Base-by-base conservation (phyloP, 108 stramenopile species). In the Nitzschia sp. region DNA sequence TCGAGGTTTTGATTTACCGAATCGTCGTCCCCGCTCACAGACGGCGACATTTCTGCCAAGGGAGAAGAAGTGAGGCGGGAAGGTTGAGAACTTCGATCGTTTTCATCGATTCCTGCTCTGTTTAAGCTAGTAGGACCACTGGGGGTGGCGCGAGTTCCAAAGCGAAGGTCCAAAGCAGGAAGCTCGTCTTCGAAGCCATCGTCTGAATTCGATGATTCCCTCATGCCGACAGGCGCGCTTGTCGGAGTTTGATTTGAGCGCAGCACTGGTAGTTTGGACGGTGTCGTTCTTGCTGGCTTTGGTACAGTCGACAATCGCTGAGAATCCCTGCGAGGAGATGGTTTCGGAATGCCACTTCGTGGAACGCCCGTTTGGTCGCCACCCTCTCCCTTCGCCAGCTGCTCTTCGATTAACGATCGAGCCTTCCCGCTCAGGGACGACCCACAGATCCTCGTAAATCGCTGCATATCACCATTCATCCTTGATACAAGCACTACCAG, bases 391-490 rank as follows among this genome's bases (percentile, higher is more conserved):
- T 76, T 73, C 9, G 25, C 52, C 69, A 77, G 66, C 16, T 81
- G 77, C 27, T 90, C 88, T 64, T 80, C 80, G 27, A 94, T 75
- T 57, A 83, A 55, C 16, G 47, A 55, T 38, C 70, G 68, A 1
- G 84, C 79, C 27, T 90, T 88, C 35, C 70, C 67, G 68, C 79
- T 75, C 1, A 89, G 48, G 1, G 77, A 55, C 6, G 80, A 50
- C 0, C 87, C 91, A 74, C 86, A 91, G 57, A 87, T 76, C 30
- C 73, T 77, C 58, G 74, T 66, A 1, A 93, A 72, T 44, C 82
- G 84, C 21, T 81, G 73, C 36, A 84, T 68, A 68, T 89, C 89
- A 6, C 81, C 83, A 38, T 88, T 79, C 84, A 92, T 82, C 58
- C 83, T 86, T 38, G 66, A 67, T 0, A 90, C 48, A 13, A 96